These are phyloP conservation scores for Agroathelia rolfsii DNA, from an alignment of 1,284 basidiomycete species.

Conservation along the genomic window DNA sequence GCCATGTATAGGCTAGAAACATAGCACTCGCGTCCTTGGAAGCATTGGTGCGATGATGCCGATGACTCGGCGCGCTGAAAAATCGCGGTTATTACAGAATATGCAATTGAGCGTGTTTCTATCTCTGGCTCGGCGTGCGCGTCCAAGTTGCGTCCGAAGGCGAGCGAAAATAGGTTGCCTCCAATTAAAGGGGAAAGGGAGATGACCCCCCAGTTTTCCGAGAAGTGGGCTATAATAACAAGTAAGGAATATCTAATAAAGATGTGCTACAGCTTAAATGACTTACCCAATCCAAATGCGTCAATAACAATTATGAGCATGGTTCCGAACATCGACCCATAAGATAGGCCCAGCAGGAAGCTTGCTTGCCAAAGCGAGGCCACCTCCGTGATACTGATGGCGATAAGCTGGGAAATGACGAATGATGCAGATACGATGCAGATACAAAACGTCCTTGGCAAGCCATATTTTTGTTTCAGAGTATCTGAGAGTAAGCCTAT, in stretches of 20 bases:
- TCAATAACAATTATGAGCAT: slow-evolving; percentile 73
- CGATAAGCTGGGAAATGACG: slow-evolving; percentile 59
- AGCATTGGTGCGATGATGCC: slow-evolving; percentile 33
- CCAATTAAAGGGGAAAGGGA: slow-evolving; percentile 70
- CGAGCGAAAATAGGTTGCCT: slow-evolving; percentile 77
- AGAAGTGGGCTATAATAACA: slow-evolving; percentile 47
- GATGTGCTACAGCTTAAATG: too few relatives aligned
- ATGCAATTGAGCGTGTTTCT: too few relatives aligned
- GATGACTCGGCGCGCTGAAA: slow-evolving; percentile 15
- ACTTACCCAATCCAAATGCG: slow-evolving; percentile 76
- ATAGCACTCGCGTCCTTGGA: slow-evolving; percentile 43
- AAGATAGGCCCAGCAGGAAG: slow-evolving; percentile 59
- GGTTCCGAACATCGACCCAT: slow-evolving; percentile 73
- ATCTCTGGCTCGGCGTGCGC: slow-evolving; percentile 40
- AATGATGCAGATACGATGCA: slow-evolving; percentile 57
- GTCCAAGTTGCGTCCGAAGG: slow-evolving; percentile 77
- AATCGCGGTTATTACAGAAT: slow-evolving; percentile 8
- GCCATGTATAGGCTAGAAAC: slow-evolving; percentile 42
- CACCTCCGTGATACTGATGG: slow-evolving; percentile 47
- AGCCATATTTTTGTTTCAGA: slow-evolving; percentile 43
- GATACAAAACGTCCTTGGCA: slow-evolving; percentile 67
- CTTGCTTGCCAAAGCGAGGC: slow-evolving; percentile 69
- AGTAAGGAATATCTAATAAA: too few relatives aligned
- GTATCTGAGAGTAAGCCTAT: slow-evolving; percentile 69
- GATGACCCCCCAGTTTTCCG: slow-evolving; percentile 82